phyloP scores from a whole-genome alignment of 1,139 yeast genomes.

The Yamadazyma epiphylla region DNA sequence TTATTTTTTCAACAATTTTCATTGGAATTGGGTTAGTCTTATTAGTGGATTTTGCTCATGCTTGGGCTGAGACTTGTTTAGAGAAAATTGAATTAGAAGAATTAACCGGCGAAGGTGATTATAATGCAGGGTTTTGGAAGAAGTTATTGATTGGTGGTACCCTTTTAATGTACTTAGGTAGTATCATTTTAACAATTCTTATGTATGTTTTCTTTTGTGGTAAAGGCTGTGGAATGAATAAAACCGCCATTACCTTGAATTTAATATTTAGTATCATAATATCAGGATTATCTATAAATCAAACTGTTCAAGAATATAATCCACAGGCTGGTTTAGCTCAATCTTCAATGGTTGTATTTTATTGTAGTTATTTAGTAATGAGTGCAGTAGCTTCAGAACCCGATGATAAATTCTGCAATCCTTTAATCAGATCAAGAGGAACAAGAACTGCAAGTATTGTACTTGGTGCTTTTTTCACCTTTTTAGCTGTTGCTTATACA shows the following conservation, averaged over 20 bases:
- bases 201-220: constrained; percentile 86
- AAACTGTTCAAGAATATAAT: constrained; percentile 83
- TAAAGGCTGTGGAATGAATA: constrained; percentile 86
- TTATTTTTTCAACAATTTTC: constrained; percentile 78
- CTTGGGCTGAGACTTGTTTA: constrained; percentile 96
- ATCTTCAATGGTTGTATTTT: constrained; percentile 91
- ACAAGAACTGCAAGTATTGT: constrained; percentile 87
- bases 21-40: constrained; percentile 85
- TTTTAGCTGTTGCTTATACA: constrained; percentile 93
- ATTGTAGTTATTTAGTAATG: constrained; percentile 87
- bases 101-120: constrained; percentile 54
- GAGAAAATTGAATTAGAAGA: constrained; percentile 87
- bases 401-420: constrained; percentile 88
- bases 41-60: constrained; percentile 95
- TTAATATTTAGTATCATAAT: constrained; percentile 60
- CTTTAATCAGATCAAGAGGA: constrained; percentile 81
- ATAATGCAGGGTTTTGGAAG: constrained; percentile 66
- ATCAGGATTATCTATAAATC: constrained; percentile 72
- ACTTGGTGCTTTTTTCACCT: constrained; percentile 89
- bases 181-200: constrained; percentile 65
- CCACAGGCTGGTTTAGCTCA: constrained; percentile 97
- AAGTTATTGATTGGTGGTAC: constrained; percentile 83
- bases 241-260: constrained; percentile 79
- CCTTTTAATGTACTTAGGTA: constrained; percentile 71
- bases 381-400: constrained; percentile 97